These are phyloP conservation scores for Leptographium flavum DNA, from an alignment of 2,329 filamentous ascomycete species.

Conservation along the genomic window DNA sequence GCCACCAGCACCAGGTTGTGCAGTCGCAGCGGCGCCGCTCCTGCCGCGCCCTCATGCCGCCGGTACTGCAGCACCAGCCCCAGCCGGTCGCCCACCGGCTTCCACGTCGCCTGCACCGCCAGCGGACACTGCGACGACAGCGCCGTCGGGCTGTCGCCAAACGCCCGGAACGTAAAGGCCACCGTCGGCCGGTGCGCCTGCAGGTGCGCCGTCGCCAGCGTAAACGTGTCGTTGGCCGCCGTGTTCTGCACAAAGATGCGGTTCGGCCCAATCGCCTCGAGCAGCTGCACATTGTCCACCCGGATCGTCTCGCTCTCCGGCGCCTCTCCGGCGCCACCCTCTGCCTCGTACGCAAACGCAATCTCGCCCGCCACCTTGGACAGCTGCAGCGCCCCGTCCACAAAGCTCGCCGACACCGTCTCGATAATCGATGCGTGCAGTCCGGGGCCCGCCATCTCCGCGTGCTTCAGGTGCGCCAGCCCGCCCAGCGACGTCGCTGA, in stretches of 20 bases:
- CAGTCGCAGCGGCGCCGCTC: constrained; percentile 26
- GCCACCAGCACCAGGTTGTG: constrained; percentile 65
- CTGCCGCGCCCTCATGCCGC: constrained; percentile 46
- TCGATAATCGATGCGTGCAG: constrained; percentile 85
- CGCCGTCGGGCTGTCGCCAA: constrained; percentile 41
- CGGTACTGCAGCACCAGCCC: constrained; percentile 75
- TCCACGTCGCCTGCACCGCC: constrained; percentile 64
- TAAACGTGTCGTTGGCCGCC: constrained; percentile 59
- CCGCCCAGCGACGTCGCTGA: constrained; percentile 71
- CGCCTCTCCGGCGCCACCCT: constrained; percentile 33
- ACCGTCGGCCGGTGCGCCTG: constrained; percentile 52
- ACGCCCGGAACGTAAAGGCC: constrained; percentile 86
- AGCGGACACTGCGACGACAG: constrained; percentile 52
- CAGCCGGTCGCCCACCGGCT: constrained; percentile 70
- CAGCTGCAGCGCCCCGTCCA: constrained; percentile 55
- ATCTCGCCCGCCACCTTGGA: constrained; percentile 76
- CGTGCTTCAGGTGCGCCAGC: constrained; percentile 58
- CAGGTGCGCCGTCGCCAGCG: constrained; percentile 58
- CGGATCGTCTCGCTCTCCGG: constrained; percentile 51
- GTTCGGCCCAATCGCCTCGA: constrained; percentile 90
- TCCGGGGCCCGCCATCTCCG: constrained; percentile 65
- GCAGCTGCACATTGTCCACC: constrained; percentile 72
- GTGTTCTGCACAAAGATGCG: constrained; percentile 72
- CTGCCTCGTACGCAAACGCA: constrained; percentile 64
- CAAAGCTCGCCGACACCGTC: constrained; percentile 74